Percentiles rank a stretch among this genome's conserved stretches.
phyloP scores from a whole-genome alignment of 371 early-diverging fungal genomes.

The Dinochytrium kinnereticum region DNA sequence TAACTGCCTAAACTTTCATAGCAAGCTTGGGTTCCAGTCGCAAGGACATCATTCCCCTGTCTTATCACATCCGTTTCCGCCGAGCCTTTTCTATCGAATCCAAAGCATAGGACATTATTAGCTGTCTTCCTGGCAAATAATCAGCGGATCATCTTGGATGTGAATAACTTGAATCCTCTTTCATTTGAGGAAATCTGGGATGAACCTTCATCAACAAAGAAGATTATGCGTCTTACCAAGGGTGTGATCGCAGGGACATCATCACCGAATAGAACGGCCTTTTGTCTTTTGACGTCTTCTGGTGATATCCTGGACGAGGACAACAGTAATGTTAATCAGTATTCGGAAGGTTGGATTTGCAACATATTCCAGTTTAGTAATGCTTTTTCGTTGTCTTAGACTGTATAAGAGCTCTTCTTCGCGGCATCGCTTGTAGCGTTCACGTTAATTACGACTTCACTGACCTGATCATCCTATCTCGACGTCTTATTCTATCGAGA shows the following conservation, averaged over 20 bases:
- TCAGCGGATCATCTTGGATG: neutral
- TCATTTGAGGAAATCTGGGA: neutral
- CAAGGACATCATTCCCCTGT: neutral
- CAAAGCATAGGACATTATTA: neutral
- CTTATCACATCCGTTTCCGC: neutral
- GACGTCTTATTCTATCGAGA: neutral
- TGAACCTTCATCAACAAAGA: neutral
- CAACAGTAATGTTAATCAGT: too few species aligned
- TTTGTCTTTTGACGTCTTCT: slow-evolving; percentile 3
- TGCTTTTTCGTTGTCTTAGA: too few species aligned
- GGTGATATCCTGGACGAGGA: too few species aligned
- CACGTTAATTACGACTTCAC: neutral
- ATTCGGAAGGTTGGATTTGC: too few species aligned
- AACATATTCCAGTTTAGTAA: too few species aligned
- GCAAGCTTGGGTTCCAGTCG: neutral
- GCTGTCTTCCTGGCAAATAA: neutral
- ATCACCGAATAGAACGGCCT: neutral
- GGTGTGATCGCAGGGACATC: neutral
- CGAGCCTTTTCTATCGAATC: neutral
- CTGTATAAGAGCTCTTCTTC: neutral
- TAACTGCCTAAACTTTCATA: neutral
- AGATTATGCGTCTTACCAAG: neutral
- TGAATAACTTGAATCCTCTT: neutral
- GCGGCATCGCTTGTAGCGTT: neutral
- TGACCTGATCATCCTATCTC: neutral